Base-by-base conservation (phyloP, 139 green algal genomes). In the Trebouxia sp. region DNA sequence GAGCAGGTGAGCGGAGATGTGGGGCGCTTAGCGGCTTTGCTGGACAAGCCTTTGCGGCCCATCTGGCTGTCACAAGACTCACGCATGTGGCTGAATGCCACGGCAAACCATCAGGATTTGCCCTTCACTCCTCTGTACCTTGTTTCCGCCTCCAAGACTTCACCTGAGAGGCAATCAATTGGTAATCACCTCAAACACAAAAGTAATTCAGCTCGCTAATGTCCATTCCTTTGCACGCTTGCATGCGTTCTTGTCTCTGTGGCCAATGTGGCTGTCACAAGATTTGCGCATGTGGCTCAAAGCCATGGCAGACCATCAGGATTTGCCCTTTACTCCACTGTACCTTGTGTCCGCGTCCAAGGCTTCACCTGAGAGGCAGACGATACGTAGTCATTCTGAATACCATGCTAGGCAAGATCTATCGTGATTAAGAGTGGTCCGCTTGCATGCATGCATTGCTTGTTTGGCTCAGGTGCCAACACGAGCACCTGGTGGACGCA, bases 11-110 rank as follows among this genome's bases (percentile, higher is more conserved):
- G 67, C 35, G 41, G 67, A 6, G 41, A 77, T 38, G 43, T 79
- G 26, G 22, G 78, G 22, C 67, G 39, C 15, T 82, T 93, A 62
- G 47, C 42, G 20, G 43, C 26, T 20, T 32, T 28, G 28, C 82
- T 99, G 69, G 48, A 55, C n/a, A 98, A 97, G 85, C 96, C 96
- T 17, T 87, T 99, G 85, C 91, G 94, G 41, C 93, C 94, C 55
- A 82, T 98, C 41, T 99, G 96, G 96, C 81, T 98, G 24, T 94
- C 85, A 58, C 93, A 98, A 80, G n/a, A 78, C 12, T 91, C 85
- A 35, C 65, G 82, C 76, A 91, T 97, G n/a, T 96, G 88, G 88
- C 83, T 87, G 10, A 90, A 95, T 78, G 76, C 92, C 74, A 86
- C 92, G 75, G 38, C 85, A 14, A 10, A 79, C 56, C 43, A 76